Percentiles rank a stretch among this genome's conserved stretches.
phyloP scores from a whole-genome alignment of 352 stramenopile genomes.

The Blastocystis sp. region DNA sequence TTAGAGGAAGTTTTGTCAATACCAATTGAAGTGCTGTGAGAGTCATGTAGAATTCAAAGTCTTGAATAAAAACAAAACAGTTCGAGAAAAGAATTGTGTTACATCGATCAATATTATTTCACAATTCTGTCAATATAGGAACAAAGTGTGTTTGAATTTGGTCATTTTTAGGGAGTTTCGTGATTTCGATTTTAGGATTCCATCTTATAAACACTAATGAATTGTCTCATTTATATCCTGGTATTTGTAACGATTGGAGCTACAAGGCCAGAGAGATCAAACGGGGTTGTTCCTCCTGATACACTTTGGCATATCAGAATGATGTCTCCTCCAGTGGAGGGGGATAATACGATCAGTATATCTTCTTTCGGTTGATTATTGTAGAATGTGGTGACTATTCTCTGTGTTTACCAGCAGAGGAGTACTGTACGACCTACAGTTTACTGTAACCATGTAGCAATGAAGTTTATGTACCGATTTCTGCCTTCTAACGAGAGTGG shows the following conservation, averaged over 20 bases:
- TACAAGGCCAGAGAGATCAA: background rate
- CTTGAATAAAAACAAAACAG: no score
- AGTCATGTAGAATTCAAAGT: no score
- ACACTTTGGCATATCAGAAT: conserved; percentile 51
- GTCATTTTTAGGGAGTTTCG: background rate
- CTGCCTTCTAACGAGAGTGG: background rate
- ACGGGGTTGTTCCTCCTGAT: conserved; percentile 7
- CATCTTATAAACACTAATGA: background rate
- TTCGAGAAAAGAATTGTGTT: no score
- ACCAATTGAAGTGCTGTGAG: no score
- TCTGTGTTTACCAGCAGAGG: background rate
- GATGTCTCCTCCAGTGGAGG: conserved; percentile 23
- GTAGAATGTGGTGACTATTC: conserved; percentile 23
- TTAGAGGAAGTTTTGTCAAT: no score
- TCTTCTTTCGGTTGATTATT: background rate
- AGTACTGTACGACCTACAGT: background rate
- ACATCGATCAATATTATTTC: background rate
- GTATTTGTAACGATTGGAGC: background rate
- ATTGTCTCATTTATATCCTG: background rate
- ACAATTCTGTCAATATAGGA: background rate
- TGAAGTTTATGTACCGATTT: conserved; percentile 10
- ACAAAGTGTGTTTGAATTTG: background rate
- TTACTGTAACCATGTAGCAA: background rate
- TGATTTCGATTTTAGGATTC: background rate
- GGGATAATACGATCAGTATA: background rate